A percentile compares a stretch with the other conserved stretches of the same genome.
Evolutionary conservation across 2,329 filamentous ascomycete species (phyloP).

Genomic region (Gnomoniopsis sp.): DNA sequence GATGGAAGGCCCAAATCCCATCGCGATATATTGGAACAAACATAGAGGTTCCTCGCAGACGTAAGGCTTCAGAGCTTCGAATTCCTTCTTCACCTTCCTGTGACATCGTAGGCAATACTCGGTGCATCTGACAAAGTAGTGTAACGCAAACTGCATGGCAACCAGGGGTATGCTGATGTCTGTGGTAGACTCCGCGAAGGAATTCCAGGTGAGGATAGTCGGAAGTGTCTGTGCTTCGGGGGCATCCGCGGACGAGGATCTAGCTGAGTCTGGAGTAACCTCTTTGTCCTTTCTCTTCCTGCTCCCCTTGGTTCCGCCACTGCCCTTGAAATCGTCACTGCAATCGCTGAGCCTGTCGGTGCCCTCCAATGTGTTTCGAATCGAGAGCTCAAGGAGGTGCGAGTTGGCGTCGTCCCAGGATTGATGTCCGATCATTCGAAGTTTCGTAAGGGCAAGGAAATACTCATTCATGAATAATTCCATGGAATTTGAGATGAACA

Average conservation of each 20-base stretch:
- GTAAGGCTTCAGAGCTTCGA: slow-evolving; percentile 72
- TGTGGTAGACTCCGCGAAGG: not conserved
- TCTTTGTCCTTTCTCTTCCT: not conserved
- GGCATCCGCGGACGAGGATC: slow-evolving; percentile 21
- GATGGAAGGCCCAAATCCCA: slow-evolving; percentile 82
- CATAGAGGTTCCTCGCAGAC: slow-evolving; percentile 76
- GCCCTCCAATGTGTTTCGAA: too few relatives aligned
- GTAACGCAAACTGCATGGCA: slow-evolving; percentile 72
- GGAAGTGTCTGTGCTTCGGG: slow-evolving; percentile 4
- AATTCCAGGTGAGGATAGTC: slow-evolving; percentile 2
- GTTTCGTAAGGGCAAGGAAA: slow-evolving; percentile 60
- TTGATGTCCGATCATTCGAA: slow-evolving; percentile 49
- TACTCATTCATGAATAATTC: slow-evolving; percentile 64
- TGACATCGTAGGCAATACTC: slow-evolving; percentile 88
- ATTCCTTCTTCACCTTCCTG: slow-evolving; percentile 58
- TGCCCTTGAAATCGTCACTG: not conserved
- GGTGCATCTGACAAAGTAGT: slow-evolving; percentile 75
- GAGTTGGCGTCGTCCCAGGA: slow-evolving; percentile 67
- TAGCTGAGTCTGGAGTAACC: slow-evolving; percentile 18
- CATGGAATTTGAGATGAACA: slow-evolving; percentile 72
- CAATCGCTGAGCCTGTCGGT: slow-evolving; percentile 10
- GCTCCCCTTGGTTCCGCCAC: not conserved
- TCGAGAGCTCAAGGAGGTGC: slow-evolving; percentile 18
- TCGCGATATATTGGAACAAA: slow-evolving; percentile 80
- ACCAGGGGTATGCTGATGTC: slow-evolving; percentile 50